A percentile compares a stretch with the other conserved stretches of the same genome.
Evolutionary conservation across 768 basidiomycete genomes (phyloP).

Genomic region (Kwoniella sp.): DNA sequence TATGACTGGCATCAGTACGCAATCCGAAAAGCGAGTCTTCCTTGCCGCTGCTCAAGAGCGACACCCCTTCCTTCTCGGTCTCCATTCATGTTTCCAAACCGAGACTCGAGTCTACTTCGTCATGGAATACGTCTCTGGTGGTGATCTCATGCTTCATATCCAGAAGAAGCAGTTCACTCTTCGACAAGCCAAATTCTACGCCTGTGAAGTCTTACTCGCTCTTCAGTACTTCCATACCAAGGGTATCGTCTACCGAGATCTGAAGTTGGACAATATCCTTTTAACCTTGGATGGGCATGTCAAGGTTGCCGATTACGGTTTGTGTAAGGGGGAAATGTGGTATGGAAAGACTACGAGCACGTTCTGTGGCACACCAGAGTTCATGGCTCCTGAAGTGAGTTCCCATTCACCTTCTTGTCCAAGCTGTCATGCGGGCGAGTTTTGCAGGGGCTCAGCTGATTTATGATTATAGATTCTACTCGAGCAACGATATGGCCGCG

Average conservation of each 20-base stretch:
- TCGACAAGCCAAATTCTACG: conserved; percentile 98
- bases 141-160: conserved; percentile 98
- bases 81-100: conserved; percentile 99
- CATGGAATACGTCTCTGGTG: conserved; percentile 99
- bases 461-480: conserved; percentile 73
- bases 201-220: conserved; percentile 91
- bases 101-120: conserved; percentile 99
- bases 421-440: too few relatives aligned
- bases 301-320: conserved; percentile 97
- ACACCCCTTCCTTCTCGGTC: conserved; percentile 92
- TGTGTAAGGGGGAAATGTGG: conserved; percentile 99
- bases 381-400: conserved; percentile 97
- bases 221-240: conserved; percentile 97
- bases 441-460: conserved; percentile 5
- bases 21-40: conserved; percentile 98
- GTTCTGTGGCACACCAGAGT: conserved; percentile 98
- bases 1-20: conserved; percentile 66
- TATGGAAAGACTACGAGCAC: conserved; percentile 92
- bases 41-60: conserved; percentile 93
- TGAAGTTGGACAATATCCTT: conserved; percentile 97
- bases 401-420: too few relatives aligned
- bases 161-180: conserved; percentile 98
- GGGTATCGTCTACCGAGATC: conserved; percentile 94
- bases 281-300: conserved; percentile 96
- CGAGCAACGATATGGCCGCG: conserved; percentile 98